Evolutionary conservation across 2,329 filamentous ascomycete genomes (phyloP), one percentile per base, ranked within the genome.

Genomic region (Drechslerella dactyloides): DNA sequence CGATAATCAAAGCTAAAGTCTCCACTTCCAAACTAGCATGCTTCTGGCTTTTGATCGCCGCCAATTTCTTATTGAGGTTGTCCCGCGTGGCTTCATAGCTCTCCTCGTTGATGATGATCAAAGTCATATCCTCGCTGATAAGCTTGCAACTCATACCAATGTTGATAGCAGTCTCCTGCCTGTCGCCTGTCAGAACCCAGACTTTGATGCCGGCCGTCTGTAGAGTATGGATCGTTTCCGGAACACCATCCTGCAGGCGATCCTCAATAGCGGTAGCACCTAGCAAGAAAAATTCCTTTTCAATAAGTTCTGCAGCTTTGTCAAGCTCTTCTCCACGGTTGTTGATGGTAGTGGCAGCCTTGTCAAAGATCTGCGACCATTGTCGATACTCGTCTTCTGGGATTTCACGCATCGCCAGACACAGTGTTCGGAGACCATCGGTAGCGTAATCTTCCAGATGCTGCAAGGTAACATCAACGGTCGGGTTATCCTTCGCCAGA

Each of bases 121-220:
- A 85, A 78, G 94, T 96, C 94, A 99, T 99, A 77, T 99, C 96
- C 80, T 99, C 94, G 75, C 92, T 96, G 72, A 99, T 91, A 55
- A 99, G 85, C 81, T 97, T 97, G 82, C 94, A 99, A 79, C 92
- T 97, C 94, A 99, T 99, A 74, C 96, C 94, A 75, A 99, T 99
- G 80, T 99, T 99, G 85, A 99, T 99, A 64, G 94, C 94, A 27
- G 94, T 99, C 81, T 99, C 94, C 81, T 99, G 96, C 77, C 94
- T 87, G 82, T 99, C 94, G 76, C 94, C 94, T 42, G 94, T 99
- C 80, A 99, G 81, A 19, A 99, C 94, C 94, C 94, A 99, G 62
- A 99, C 89, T 81, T 99, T 99, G 83, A 99, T 97, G 59, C 93
- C 93, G 23, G 96, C 94, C 74, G 93, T 90, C 80, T 99, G 96